Evolutionary conservation across 2,329 filamentous ascomycete species (phyloP).

Genomic region (Colletotrichum ledebouriae): DNA sequence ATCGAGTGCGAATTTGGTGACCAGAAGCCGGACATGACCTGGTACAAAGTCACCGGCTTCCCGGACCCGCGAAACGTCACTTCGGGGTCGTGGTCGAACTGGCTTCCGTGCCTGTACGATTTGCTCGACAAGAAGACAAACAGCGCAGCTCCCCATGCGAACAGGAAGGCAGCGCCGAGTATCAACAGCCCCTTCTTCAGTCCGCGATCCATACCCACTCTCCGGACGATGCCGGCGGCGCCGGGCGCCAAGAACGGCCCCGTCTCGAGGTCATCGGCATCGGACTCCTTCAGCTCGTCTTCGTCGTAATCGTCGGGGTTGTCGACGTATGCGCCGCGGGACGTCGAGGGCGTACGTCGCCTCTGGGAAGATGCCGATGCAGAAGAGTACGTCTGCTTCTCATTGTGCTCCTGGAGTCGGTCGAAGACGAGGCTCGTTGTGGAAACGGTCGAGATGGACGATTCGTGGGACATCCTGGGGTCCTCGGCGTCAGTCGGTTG

Average conservation of each 20-base stretch:
- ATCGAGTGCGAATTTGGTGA: conserved; percentile 73
- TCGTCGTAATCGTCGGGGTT: conserved; percentile 56
- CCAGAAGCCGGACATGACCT: conserved; percentile 78
- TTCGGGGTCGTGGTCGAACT: conserved; percentile 75
- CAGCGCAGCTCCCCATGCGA: conserved; percentile 78
- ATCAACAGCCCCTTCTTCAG: conserved; percentile 74
- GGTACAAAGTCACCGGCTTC: conserved; percentile 80
- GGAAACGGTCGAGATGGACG: conserved; percentile 80
- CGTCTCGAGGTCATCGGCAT: conserved; percentile 63
- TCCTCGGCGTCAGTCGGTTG: conserved; percentile 28
- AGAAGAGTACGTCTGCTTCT: conserved; percentile 49
- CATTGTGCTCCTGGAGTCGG: conserved; percentile 72
- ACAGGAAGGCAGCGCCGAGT: conserved; percentile 69
- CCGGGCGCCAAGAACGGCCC: conserved; percentile 64
- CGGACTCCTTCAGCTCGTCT: conserved; percentile 56
- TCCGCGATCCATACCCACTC: conserved; percentile 74
- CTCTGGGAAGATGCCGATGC: conserved; percentile 43
- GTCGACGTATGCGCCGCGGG: conserved; percentile 50
- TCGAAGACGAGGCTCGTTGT: conserved; percentile 88
- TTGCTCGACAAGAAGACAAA: conserved; percentile 75
- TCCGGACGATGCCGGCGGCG: conserved; percentile 53
- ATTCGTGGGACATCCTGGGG: conserved; percentile 61
- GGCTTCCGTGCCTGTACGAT: conserved; percentile 74
- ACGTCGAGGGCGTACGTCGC: conserved; percentile 29
- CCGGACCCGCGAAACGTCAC: conserved; percentile 75